Percentiles rank a stretch among this genome's conserved stretches.
Conservation (phyloP, 2,329 filamentous ascomycete species). For the Fusarium poae region DNA sequence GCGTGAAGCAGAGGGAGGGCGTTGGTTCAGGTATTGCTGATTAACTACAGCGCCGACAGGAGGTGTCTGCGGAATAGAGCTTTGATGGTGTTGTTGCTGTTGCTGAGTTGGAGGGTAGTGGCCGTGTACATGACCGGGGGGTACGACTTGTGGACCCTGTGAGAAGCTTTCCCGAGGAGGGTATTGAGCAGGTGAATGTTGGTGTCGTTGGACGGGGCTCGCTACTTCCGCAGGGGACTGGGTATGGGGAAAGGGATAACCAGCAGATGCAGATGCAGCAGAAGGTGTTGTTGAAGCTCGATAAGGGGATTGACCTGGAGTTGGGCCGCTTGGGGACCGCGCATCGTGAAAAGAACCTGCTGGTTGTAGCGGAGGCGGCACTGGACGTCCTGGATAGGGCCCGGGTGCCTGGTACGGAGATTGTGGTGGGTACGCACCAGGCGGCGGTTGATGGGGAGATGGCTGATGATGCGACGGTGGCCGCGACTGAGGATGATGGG, state of each 20-base stretch:
- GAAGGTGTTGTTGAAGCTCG: constrained; percentile 63
- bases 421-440: constrained; percentile 55
- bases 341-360: constrained; percentile 60
- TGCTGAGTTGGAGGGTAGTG: constrained; percentile 52
- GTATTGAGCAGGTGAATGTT: constrained; percentile 61
- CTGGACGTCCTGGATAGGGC: constrained; percentile 60
- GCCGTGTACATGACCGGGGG: constrained; percentile 35
- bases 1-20: constrained; percentile 70
- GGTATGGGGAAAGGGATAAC: constrained; percentile 65
- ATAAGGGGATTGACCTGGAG: constrained; percentile 61
- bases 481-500: constrained; percentile 51
- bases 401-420: constrained; percentile 57
- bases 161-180: constrained; percentile 62
- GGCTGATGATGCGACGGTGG: constrained; percentile 53
- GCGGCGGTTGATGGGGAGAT: constrained; percentile 47
- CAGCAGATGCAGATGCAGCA: constrained; percentile 56
- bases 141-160: constrained; percentile 50
- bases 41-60: constrained; percentile 33
- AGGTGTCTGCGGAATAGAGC: constrained; percentile 57
- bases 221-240: constrained; percentile 58
- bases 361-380: constrained; percentile 62
- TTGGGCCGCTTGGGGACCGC: constrained; percentile 64
- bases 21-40: constrained; percentile 59
- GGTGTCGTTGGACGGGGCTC: constrained; percentile 66
- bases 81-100: constrained; percentile 45